phyloP scores from a whole-genome alignment of 306 rosid genomes.

The Castanopsis chinensis region DNA sequence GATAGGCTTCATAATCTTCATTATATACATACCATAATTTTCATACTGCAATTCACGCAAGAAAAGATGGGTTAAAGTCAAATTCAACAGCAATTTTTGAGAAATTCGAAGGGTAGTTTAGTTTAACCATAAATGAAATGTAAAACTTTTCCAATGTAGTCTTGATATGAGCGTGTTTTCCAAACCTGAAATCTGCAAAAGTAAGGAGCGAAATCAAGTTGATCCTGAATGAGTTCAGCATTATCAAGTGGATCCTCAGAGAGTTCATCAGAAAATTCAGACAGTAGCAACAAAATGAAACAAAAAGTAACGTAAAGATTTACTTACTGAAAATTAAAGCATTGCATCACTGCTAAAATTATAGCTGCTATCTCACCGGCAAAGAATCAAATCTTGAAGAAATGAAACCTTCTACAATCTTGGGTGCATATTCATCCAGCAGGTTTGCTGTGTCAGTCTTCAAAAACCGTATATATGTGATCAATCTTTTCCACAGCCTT shows the following conservation, averaged over 20 bases:
- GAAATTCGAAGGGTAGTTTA: too few species aligned
- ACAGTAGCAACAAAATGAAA: conserved; percentile 45
- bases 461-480: conserved; percentile 87
- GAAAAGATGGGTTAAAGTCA: too few species aligned
- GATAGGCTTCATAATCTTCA: too few species aligned
- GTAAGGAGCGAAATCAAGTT: conserved; percentile 89
- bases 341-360: too few species aligned
- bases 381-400: conserved; percentile 92
- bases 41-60: too few species aligned
- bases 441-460: conserved; percentile 96
- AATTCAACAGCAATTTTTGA: too few species aligned
- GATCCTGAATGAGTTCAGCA: conserved; percentile 97
- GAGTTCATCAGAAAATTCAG: conserved; percentile 83
- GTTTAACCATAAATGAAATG: too few species aligned
- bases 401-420: conserved; percentile 91
- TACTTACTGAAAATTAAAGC: too few species aligned
- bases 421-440: conserved; percentile 94
- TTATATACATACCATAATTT: too few species aligned
- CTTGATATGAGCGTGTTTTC: too few species aligned
- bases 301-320: background rate
- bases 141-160: too few species aligned
- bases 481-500: conserved; percentile 97
- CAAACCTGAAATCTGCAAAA: conserved; percentile 87
- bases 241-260: conserved; percentile 94
- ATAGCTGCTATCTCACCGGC: conserved; percentile 55